Evolutionary conservation across 495 filamentous ascomycete genomes (phyloP).

Genomic region (Neurospora sublineolata): DNA sequence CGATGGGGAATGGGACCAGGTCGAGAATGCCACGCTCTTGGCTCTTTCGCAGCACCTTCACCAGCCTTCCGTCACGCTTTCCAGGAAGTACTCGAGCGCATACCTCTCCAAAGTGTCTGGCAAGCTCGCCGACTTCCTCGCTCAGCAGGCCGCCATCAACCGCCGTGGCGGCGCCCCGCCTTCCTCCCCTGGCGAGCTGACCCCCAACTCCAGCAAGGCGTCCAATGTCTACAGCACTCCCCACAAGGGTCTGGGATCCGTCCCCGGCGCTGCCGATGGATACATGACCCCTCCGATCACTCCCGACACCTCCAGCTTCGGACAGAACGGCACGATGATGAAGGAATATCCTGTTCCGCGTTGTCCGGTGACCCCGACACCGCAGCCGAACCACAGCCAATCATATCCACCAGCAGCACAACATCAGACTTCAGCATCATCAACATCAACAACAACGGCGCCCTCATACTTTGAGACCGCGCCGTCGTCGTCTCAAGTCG

Average conservation of each 20-base stretch:
- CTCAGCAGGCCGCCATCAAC: slow-evolving; percentile 64
- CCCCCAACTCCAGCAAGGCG: slow-evolving; percentile 37
- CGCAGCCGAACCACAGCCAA: slow-evolving; percentile 19
- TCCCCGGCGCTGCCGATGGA: slow-evolving; percentile 57
- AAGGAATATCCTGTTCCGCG: slow-evolving; percentile 37
- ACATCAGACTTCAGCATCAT: slow-evolving; percentile 5
- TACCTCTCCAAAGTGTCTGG: slow-evolving; percentile 72
- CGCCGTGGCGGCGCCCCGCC: slow-evolving; percentile 44
- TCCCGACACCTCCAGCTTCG: slow-evolving; percentile 64
- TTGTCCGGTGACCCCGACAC: slow-evolving; percentile 44
- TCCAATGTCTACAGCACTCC: slow-evolving; percentile 62
- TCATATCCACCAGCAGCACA: slow-evolving; percentile 15
- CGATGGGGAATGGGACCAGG: slow-evolving; percentile 66
- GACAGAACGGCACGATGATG: slow-evolving; percentile 30
- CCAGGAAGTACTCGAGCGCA: slow-evolving; percentile 75
- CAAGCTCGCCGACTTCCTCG: slow-evolving; percentile 77
- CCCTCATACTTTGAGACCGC: slow-evolving; percentile 20
- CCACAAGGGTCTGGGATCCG: slow-evolving; percentile 60
- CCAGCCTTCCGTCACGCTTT: slow-evolving; percentile 73
- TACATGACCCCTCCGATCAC: slow-evolving; percentile 94
- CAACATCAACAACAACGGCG: slow-evolving; percentile 7
- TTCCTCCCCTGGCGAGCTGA: slow-evolving; percentile 54
- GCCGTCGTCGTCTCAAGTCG: background rate
- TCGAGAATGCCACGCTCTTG: slow-evolving; percentile 71
- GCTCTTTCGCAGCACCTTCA: slow-evolving; percentile 78